A percentile compares a stretch with the other conserved stretches of the same genome.
phyloP scores from a whole-genome alignment of 1,139 yeast genomes.

The Blastobotrys indianensis region DNA sequence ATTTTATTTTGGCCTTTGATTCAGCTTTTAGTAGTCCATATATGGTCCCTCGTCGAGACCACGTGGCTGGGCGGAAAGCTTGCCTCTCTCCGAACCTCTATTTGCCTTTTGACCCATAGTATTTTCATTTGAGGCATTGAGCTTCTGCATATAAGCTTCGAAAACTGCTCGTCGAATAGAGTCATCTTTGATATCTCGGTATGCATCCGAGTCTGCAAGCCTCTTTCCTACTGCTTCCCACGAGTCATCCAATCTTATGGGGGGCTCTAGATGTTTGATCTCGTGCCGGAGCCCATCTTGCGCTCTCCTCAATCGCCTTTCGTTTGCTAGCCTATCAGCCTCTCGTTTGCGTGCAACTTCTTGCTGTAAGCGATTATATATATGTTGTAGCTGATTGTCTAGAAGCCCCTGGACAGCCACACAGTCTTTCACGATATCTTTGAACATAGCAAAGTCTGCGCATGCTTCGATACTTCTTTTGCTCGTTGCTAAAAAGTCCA shows the following conservation, averaged over 20 bases:
- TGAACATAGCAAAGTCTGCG: constrained; percentile 25
- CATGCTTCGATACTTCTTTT: constrained; percentile 19
- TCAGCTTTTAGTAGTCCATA: constrained; percentile 22
- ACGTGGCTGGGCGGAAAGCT: constrained; percentile 19
- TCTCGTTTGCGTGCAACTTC: constrained; percentile 18
- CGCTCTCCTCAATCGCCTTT: constrained; percentile 33
- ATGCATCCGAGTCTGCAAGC: constrained; percentile 34
- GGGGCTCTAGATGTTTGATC: constrained; percentile 34
- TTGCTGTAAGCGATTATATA: constrained; percentile 9
- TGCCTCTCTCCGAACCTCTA: constrained; percentile 12
- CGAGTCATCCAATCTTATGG: constrained; percentile 27
- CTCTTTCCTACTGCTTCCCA: constrained; percentile 38
- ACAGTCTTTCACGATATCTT: constrained; percentile 17
- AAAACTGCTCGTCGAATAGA: constrained; percentile 32
- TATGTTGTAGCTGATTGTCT: constrained; percentile 6
- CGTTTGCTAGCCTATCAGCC: constrained; percentile 33
- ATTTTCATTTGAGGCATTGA: constrained; percentile 22
- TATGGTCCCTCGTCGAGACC: constrained; percentile 26
- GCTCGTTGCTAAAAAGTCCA: constrained; percentile 44
- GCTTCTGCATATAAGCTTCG: constrained; percentile 30
- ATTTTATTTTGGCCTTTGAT: background rate
- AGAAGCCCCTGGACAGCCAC: constrained; percentile 10
- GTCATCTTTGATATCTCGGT: constrained; percentile 34
- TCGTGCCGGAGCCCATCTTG: constrained; percentile 37
- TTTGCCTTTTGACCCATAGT: constrained; percentile 22